A percentile compares a stretch with the other conserved stretches of the same genome.
phyloP scores from a whole-genome alignment of 208 protist species.

The Trypanosoma melophagium region DNA sequence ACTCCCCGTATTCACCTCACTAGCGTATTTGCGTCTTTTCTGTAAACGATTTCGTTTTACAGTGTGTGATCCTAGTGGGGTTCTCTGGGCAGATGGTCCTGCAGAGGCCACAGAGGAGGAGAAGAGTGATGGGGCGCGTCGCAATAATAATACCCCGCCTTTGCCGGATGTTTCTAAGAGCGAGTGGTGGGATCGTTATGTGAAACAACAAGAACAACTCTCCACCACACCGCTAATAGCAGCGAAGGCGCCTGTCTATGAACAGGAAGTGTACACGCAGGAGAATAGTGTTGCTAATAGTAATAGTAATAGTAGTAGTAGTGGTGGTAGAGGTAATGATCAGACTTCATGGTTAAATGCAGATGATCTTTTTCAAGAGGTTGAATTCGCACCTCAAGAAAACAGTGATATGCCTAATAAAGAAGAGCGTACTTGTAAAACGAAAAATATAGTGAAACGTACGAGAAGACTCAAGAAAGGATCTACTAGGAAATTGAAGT shows the following conservation, averaged over 20 bases:
- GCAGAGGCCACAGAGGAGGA: constrained; percentile 25
- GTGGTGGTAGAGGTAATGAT: neutral
- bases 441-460: constrained; percentile 3
- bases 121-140: neutral
- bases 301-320: neutral
- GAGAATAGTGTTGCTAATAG: neutral
- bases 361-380: constrained; percentile 25
- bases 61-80: constrained; percentile 76
- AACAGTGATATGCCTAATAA: neutral
- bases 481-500: too few species aligned
- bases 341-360: constrained; percentile 13
- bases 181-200: constrained; percentile 47
- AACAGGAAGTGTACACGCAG: neutral
- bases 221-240: constrained; percentile 11
- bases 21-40: constrained; percentile 74
- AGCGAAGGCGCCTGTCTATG: neutral
- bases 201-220: constrained; percentile 18
- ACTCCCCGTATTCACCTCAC: constrained; percentile 85
- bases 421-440: neutral
- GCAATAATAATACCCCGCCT: neutral
- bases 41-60: constrained; percentile 63
- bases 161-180: constrained; percentile 54
- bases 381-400: constrained; percentile 12
- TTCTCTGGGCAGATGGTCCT: constrained; percentile 64
- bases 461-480: too few species aligned